phyloP scores from a whole-genome alignment of 106 monocot species.

The Narthecium ossifragum region DNA sequence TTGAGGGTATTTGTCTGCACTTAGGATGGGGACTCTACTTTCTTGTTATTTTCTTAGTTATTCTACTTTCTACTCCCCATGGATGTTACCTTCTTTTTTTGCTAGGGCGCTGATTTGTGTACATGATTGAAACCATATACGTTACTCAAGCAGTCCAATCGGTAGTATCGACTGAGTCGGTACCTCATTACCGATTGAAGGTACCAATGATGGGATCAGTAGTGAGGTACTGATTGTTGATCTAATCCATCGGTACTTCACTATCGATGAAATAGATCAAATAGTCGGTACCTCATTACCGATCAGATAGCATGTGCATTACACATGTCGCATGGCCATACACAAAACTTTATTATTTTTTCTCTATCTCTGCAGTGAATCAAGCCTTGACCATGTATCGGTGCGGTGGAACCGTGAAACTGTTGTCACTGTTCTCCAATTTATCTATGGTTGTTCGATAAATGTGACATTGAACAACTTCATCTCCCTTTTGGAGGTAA shows the following conservation, averaged over 20 bases:
- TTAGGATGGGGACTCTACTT: too few relatives aligned
- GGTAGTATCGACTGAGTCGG: background rate
- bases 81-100: too few relatives aligned
- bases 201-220: background rate
- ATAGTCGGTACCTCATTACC: too few relatives aligned
- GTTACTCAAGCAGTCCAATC: too few relatives aligned
- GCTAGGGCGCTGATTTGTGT: too few relatives aligned
- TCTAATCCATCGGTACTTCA: background rate
- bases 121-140: too few relatives aligned
- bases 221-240: background rate
- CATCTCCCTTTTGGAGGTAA: slow-evolving; percentile 47
- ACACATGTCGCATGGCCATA: too few relatives aligned
- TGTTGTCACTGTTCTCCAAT: slow-evolving; percentile 28
- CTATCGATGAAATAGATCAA: too few relatives aligned
- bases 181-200: background rate
- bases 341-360: slow-evolving; percentile 4
- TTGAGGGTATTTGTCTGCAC: too few relatives aligned
- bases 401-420: slow-evolving; percentile 35
- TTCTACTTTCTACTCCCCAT: background rate
- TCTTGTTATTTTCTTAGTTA: too few relatives aligned
- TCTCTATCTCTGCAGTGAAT: slow-evolving; percentile 38
- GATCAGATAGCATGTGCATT: too few relatives aligned
- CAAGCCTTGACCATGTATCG: slow-evolving; percentile 16
- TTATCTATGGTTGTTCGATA: slow-evolving; percentile 19
- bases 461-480: slow-evolving; percentile 22